Percentiles rank a stretch among this genome's conserved stretches.
phyloP scores from a whole-genome alignment of 345 rosid species.

The Brassica napus region Da-Ae NC_063440.1:23781001-23781500 shows the following conservation, averaged over 20 bases:
- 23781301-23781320: no score
- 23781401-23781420: background rate
- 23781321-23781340: no score
- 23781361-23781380: background rate
- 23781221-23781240: background rate
- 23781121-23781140: background rate
- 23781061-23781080: background rate
- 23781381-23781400: background rate
- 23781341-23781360: no score
- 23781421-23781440: background rate
- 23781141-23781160: background rate
- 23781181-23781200: background rate
- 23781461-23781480: background rate
- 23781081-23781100: background rate
- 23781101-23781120: background rate
- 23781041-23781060: conserved; percentile 10
- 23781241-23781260: background rate
- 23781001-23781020: conserved; percentile 22
- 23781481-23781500: background rate
- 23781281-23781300: background rate
- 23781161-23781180: background rate
- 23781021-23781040: background rate
- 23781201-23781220: background rate
- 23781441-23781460: background rate
- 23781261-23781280: background rate